phyloP scores from a whole-genome alignment of 257 asterid species.

The Solanum chaucha region DNA sequence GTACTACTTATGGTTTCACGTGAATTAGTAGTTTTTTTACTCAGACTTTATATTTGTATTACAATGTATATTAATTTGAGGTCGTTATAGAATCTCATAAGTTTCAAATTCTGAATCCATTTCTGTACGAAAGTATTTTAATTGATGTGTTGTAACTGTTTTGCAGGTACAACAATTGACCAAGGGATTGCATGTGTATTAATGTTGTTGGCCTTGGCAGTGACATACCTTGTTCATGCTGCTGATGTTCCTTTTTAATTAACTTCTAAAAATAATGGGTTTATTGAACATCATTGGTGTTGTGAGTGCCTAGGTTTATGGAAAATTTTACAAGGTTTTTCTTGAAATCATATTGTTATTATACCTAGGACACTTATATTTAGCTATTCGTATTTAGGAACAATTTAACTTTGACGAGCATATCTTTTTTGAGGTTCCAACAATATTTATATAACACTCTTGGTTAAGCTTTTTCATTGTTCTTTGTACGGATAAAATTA shows the following conservation, averaged over 20 bases:
- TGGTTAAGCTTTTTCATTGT: background rate
- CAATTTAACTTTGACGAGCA: background rate
- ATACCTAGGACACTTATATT: background rate
- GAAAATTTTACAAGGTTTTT: background rate
- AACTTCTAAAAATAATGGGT: background rate
- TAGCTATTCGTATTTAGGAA: background rate
- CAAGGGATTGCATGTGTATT: slow-evolving; percentile 48
- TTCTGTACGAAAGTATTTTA: background rate
- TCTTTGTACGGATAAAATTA: background rate
- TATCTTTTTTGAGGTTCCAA: background rate
- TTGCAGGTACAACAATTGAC: slow-evolving; percentile 44
- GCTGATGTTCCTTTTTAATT: slow-evolving; percentile 34
- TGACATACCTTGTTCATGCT: slow-evolving; percentile 48
- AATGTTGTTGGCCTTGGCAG: slow-evolving; percentile 50
- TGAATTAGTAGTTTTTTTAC: background rate
- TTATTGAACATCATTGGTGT: background rate
- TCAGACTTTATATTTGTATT: background rate
- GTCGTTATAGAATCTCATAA: background rate
- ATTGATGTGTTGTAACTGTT: background rate
- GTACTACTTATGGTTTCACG: background rate
- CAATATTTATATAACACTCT: background rate
- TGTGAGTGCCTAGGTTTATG: background rate
- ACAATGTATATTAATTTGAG: background rate
- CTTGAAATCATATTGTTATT: background rate
- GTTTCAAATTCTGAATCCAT: background rate